A percentile compares a stretch with the other conserved stretches of the same genome.
phyloP scores from a whole-genome alignment of 805 yeast species.

The Starmerella sirachaensis region DNA sequence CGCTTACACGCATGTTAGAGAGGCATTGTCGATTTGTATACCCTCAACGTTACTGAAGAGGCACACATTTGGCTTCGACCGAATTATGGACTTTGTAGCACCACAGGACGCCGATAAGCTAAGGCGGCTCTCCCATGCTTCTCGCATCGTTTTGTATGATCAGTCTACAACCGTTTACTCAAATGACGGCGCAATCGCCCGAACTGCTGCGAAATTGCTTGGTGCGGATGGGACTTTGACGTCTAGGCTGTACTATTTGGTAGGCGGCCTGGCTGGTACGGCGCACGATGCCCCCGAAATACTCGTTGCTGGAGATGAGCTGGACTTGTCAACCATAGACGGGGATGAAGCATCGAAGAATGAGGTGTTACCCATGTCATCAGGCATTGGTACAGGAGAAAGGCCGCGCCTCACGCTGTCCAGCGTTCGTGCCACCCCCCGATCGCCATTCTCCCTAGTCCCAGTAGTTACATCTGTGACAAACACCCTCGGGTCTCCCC shows the following conservation, averaged over 20 bases:
- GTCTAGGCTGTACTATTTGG: constrained; percentile 14
- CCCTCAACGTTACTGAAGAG: constrained; percentile 84
- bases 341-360: constrained; percentile 10
- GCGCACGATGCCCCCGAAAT: constrained; percentile 8
- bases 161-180: constrained; percentile 14
- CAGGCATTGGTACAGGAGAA: not conserved
- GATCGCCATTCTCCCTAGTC: constrained; percentile 16
- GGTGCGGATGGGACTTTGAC: constrained; percentile 9
- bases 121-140: constrained; percentile 16
- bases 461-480: constrained; percentile 14
- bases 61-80: constrained; percentile 47
- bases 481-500: constrained; percentile 10
- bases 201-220: constrained; percentile 19
- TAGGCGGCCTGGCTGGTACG: constrained; percentile 18
- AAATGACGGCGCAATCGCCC: constrained; percentile 11
- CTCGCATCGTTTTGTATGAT: constrained; percentile 21
- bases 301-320: constrained; percentile 10
- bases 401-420: constrained; percentile 9
- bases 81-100: constrained; percentile 30
- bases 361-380: no score
- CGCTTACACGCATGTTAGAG: constrained; percentile 42
- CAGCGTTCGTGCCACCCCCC: constrained; percentile 11
- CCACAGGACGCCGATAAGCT: constrained; percentile 25
- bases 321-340: not conserved
- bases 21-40: constrained; percentile 64